phyloP scores from a whole-genome alignment of 305 asterid genomes.

The Solanum aculeatissimum region DNA sequence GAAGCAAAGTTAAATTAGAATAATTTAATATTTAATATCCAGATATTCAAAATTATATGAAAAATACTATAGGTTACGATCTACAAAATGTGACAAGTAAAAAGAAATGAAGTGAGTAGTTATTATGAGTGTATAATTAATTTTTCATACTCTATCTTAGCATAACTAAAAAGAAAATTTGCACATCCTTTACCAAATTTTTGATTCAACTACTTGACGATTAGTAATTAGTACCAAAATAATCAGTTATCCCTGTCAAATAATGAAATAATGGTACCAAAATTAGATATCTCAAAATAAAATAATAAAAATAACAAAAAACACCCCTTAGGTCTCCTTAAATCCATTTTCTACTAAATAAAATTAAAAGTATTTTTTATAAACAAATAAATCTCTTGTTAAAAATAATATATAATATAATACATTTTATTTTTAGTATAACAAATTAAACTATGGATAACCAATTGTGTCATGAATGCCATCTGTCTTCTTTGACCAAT shows the following conservation, averaged over 20 bases:
- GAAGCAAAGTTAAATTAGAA: too few species aligned
- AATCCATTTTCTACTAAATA: not conserved
- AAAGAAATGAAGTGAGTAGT: not conserved
- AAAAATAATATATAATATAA: not conserved
- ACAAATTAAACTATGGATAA: not conserved
- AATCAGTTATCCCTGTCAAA: not conserved
- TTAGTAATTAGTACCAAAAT: too few species aligned
- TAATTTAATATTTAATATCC: too few species aligned
- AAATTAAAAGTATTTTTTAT: too few species aligned
- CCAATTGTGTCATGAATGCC: conserved; percentile 1
- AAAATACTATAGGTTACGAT: too few species aligned
- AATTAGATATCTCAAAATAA: not conserved
- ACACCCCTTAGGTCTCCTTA: not conserved
- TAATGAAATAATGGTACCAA: not conserved
- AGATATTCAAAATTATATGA: too few species aligned
- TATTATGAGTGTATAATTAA: not conserved
- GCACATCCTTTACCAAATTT: too few species aligned
- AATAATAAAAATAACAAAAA: too few species aligned
- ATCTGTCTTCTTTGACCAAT: conserved; percentile 23
- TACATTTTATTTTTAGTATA: not conserved
- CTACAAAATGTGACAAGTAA: too few species aligned
- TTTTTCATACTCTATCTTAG: not conserved
- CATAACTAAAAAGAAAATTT: too few species aligned
- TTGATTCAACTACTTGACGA: not conserved
- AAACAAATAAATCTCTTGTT: not conserved